Evolutionary conservation across 2,329 filamentous ascomycete genomes (phyloP).

Genomic region (Ophiostoma ulmi): DNA sequence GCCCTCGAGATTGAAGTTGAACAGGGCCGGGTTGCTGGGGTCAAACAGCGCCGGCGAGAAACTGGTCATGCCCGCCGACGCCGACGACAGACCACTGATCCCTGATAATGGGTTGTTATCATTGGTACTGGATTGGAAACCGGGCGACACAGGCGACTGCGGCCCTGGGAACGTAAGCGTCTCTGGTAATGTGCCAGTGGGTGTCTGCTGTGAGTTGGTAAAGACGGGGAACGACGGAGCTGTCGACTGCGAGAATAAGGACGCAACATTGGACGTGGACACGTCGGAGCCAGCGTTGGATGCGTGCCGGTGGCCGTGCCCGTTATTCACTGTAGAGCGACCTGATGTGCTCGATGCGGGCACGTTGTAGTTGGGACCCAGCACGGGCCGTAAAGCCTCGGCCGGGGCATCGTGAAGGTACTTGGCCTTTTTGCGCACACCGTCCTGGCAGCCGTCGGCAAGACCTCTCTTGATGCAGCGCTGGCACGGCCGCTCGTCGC

Average conservation of each 20-base stretch:
- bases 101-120: slow-evolving; percentile 42
- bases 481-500: slow-evolving; percentile 89
- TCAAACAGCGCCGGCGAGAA: slow-evolving; percentile 68
- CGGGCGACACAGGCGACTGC: slow-evolving; percentile 69
- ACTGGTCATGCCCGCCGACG: slow-evolving; percentile 45
- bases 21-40: slow-evolving; percentile 83
- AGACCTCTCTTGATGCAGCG: slow-evolving; percentile 91
- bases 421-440: slow-evolving; percentile 97
- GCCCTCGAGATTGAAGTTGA: slow-evolving; percentile 92
- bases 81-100: slow-evolving; percentile 45
- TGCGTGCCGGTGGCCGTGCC: slow-evolving; percentile 41
- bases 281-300: slow-evolving; percentile 46
- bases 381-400: slow-evolving; percentile 80
- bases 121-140: slow-evolving; percentile 48
- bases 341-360: slow-evolving; percentile 39
- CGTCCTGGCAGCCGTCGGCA: slow-evolving; percentile 87
- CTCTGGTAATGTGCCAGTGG: slow-evolving; percentile 45
- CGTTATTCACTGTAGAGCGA: slow-evolving; percentile 37
- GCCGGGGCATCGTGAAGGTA: slow-evolving; percentile 95
- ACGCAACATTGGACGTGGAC: slow-evolving; percentile 38
- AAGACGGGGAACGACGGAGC: slow-evolving; percentile 49
- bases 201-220: slow-evolving; percentile 44
- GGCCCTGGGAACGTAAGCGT: slow-evolving; percentile 55
- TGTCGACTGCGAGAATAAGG: slow-evolving; percentile 44
- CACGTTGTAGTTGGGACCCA: slow-evolving; percentile 62